phyloP scores from a whole-genome alignment of 148 eudicot species.

The Cornus florida region DNA sequence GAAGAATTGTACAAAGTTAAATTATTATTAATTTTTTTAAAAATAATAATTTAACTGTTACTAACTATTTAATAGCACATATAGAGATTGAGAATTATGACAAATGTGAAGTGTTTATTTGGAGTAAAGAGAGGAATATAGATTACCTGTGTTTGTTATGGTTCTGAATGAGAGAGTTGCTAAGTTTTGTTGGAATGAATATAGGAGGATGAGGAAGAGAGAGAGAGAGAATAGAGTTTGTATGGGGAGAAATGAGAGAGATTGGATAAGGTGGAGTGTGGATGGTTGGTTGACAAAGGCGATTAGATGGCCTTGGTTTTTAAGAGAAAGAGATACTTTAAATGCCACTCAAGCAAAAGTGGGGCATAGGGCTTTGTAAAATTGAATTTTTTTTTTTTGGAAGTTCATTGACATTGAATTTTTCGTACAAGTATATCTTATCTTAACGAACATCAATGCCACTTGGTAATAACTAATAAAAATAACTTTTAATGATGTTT shows the following conservation, averaged over 20 bases:
- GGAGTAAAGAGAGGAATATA: neutral
- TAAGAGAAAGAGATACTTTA: neutral
- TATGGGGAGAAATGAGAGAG: slow-evolving; percentile 3
- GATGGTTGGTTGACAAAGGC: slow-evolving; percentile 23
- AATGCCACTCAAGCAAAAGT: neutral
- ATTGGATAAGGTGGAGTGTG: slow-evolving; percentile 21
- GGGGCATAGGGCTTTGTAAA: neutral
- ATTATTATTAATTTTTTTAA: too few species aligned
- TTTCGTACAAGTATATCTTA: neutral
- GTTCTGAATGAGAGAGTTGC: neutral
- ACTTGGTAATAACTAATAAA: too few species aligned
- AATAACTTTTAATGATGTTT: too few species aligned
- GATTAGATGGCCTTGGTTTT: slow-evolving; percentile 6
- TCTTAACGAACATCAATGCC: neutral
- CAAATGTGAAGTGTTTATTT: neutral
- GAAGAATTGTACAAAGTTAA: neutral
- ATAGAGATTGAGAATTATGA: neutral
- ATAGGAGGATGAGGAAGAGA: slow-evolving; percentile 8
- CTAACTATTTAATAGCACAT: too few species aligned
- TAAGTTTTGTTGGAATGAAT: neutral
- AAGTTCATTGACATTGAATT: neutral
- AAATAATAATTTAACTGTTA: too few species aligned
- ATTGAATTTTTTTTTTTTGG: too few species aligned
- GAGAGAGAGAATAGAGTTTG: neutral
- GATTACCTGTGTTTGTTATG: slow-evolving; percentile 13